Evolutionary conservation across 257 asterid species (phyloP).

Genomic region (Paraleonurus japonicus): DNA sequence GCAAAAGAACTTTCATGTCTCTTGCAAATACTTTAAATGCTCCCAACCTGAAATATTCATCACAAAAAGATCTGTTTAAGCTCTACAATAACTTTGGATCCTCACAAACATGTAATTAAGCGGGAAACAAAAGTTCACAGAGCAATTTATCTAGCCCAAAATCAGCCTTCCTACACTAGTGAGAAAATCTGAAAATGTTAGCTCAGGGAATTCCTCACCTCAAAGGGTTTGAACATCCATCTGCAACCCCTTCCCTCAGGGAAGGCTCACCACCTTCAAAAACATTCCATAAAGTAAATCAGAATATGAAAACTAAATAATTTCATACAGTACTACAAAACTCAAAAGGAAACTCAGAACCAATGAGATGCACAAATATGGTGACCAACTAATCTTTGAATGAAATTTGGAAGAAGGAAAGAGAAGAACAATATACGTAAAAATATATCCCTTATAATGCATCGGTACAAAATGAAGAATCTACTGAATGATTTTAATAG

Average conservation of each 20-base stretch:
- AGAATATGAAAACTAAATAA: conserved; percentile 12
- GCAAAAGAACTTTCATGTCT: conserved; percentile 69
- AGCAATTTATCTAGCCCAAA: conserved; percentile 7
- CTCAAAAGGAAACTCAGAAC: background rate
- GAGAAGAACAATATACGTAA: background rate
- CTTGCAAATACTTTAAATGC: conserved; percentile 42
- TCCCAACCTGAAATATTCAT: conserved; percentile 46
- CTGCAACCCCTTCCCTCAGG: conserved; percentile 33
- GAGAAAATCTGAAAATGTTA: conserved; percentile 11
- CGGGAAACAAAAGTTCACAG: background rate
- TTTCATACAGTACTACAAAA: conserved; percentile 3
- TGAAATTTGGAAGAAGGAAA: background rate
- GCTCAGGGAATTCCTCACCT: conserved; percentile 38
- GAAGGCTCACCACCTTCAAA: conserved; percentile 44
- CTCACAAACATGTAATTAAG: background rate
- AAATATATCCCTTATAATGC: background rate
- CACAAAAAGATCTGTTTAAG: conserved; percentile 4
- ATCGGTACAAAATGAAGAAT: background rate
- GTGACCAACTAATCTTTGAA: conserved; percentile 8
- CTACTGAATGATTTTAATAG: background rate
- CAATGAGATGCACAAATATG: background rate
- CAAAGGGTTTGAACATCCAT: conserved; percentile 39
- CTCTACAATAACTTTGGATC: background rate
- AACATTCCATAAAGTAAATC: conserved; percentile 26
- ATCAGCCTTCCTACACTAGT: conserved; percentile 6